phyloP scores from a whole-genome alignment of 768 basidiomycete species.

The Suillus variegatus region DNA sequence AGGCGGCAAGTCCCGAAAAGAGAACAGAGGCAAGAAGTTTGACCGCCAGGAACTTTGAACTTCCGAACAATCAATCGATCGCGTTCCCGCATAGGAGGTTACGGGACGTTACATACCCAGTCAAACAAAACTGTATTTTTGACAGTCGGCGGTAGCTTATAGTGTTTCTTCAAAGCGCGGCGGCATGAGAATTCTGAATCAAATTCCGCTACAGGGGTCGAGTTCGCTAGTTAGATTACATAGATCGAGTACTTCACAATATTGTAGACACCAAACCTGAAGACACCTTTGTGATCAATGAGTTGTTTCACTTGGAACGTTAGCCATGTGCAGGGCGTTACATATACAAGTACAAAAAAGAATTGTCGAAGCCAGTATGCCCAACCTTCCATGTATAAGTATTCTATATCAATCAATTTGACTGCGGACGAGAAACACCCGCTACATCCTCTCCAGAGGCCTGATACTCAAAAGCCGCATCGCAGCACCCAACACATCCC shows the following conservation, averaged over 20 bases:
- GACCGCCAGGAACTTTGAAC: not conserved
- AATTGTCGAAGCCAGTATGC: not conserved
- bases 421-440: not conserved
- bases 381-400: not conserved
- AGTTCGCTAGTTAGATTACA: too few relatives aligned
- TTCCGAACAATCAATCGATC: not conserved
- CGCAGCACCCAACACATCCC: constrained; percentile 85
- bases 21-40: not conserved
- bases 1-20: not conserved
- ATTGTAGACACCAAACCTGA: too few relatives aligned
- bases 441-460: constrained; percentile 91
- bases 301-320: not conserved
- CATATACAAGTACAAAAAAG: constrained; percentile 40
- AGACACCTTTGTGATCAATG: not conserved
- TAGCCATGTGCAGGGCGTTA: not conserved
- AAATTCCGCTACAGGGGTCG: too few relatives aligned
- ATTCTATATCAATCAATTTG: not conserved
- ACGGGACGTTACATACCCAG: not conserved
- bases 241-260: too few relatives aligned
- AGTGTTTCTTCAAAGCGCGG: too few relatives aligned
- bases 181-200: too few relatives aligned
- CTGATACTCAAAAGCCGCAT: constrained; percentile 88
- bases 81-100: not conserved
- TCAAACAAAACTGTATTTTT: not conserved
- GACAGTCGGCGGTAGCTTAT: not conserved